Conservation (phyloP, 2,329 filamentous ascomycete species). For the Aspergillus chevalieri region DNA sequence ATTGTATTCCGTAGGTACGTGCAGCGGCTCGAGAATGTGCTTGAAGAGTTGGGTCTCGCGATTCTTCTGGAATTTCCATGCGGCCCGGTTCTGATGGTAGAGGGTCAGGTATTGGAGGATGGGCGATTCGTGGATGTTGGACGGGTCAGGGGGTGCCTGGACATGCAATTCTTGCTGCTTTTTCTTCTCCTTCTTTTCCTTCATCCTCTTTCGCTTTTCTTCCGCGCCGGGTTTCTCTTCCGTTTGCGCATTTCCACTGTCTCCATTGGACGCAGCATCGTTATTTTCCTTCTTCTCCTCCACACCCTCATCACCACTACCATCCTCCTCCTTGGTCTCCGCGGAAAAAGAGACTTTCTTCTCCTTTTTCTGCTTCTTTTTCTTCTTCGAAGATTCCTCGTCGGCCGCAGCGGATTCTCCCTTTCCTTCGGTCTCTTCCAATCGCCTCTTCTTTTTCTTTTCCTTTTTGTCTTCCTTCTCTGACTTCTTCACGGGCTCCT, state of each 20-base stretch:
- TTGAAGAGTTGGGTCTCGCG: constrained; percentile 80
- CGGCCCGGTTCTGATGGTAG: constrained; percentile 63
- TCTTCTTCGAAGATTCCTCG: constrained; percentile 4
- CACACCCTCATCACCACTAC: constrained; percentile 34
- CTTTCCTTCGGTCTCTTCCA: constrained; percentile 13
- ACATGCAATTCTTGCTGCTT: constrained; percentile 22
- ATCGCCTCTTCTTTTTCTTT: constrained; percentile 7
- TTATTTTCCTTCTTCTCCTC: constrained; percentile 14
- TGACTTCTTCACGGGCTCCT: constrained; percentile 2
- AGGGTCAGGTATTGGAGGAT: constrained; percentile 70
- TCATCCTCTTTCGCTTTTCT: constrained; percentile 23
- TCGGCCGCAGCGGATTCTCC: background rate
- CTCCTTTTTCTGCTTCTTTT: constrained; percentile 18
- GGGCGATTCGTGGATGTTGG: constrained; percentile 36
- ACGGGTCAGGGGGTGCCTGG: constrained; percentile 8
- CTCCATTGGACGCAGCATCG: constrained; percentile 9
- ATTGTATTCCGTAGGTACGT: constrained; percentile 65
- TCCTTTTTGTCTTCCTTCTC: constrained; percentile 3
- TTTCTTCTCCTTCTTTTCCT: constrained; percentile 27
- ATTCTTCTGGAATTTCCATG: constrained; percentile 97
- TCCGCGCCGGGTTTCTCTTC: constrained; percentile 21
- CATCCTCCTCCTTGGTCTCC: constrained; percentile 56
- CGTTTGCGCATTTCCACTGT: constrained; percentile 9
- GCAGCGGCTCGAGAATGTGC: constrained; percentile 66
- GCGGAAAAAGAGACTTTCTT: constrained; percentile 62